These are phyloP conservation scores for Phytophthora agathidicida DNA, from an alignment of 352 stramenopile species.

Conservation along the genomic window DNA sequence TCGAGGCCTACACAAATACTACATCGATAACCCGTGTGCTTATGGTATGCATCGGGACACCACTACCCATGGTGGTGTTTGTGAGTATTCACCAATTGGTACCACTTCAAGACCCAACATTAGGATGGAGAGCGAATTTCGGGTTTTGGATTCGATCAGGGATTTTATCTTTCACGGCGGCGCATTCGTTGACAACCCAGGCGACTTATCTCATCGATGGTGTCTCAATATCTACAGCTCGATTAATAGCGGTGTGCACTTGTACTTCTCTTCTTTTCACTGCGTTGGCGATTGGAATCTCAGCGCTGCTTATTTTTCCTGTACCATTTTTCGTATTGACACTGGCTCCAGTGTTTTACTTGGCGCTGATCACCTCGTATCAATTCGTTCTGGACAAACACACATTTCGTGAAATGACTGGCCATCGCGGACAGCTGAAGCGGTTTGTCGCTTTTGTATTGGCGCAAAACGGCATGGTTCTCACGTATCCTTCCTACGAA, in stretches of 20 bases:
- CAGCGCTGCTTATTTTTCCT: slow-evolving; percentile 16
- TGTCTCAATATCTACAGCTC: neutral
- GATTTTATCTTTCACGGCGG: slow-evolving; percentile 7
- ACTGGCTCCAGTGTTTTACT: slow-evolving; percentile 14
- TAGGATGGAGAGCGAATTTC: slow-evolving; percentile 6
- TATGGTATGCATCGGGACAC: slow-evolving; percentile 8
- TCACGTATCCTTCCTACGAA: slow-evolving; percentile 29
- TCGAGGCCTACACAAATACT: slow-evolving; percentile 11
- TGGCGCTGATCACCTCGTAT: slow-evolving; percentile 19
- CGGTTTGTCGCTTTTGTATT: slow-evolving; percentile 10
- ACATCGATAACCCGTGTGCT: slow-evolving; percentile 10
- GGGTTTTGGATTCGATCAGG: slow-evolving; percentile 16
- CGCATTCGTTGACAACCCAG: slow-evolving; percentile 11
- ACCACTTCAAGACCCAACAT: slow-evolving; percentile 8
- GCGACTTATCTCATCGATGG: slow-evolving; percentile 10
- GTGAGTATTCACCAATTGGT: slow-evolving; percentile 8
- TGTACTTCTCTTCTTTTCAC: slow-evolving; percentile 10
- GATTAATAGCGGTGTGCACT: neutral
- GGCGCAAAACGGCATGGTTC: slow-evolving; percentile 9
- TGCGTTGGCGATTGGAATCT: slow-evolving; percentile 6
- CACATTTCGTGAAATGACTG: slow-evolving; percentile 11
- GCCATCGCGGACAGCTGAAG: slow-evolving; percentile 9
- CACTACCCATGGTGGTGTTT: slow-evolving; percentile 9
- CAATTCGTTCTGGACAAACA: slow-evolving; percentile 4
- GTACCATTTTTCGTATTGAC: slow-evolving; percentile 26